Evolutionary conservation across 176 grass and related monocot species (phyloP).

Genomic region (Raddia guianensis): DNA sequence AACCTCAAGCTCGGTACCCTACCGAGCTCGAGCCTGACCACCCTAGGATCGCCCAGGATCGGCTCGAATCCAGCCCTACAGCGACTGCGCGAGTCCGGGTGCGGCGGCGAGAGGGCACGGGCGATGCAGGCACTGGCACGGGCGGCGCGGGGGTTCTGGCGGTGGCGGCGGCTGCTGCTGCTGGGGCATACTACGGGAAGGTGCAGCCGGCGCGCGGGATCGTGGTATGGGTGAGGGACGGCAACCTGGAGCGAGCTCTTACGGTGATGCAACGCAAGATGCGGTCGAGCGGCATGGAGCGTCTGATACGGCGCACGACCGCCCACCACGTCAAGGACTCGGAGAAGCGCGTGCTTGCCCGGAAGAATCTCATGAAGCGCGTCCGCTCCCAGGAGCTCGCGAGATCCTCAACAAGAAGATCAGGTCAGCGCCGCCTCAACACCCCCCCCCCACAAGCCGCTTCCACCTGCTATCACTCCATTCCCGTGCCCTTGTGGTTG

Average conservation of each 20-base stretch:
- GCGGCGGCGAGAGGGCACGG: slow-evolving; percentile 30
- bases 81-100: no score
- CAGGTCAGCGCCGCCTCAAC: slow-evolving; percentile 47
- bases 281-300: slow-evolving; percentile 80
- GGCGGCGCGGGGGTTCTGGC: slow-evolving; percentile 18
- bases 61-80: no score
- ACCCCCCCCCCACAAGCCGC: no score
- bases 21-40: no score
- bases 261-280: slow-evolving; percentile 77
- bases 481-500: slow-evolving; percentile 10
- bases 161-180: slow-evolving; percentile 5
- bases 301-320: slow-evolving; percentile 62
- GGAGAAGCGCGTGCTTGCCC: slow-evolving; percentile 89
- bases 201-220: slow-evolving; percentile 63
- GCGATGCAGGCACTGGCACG: slow-evolving; percentile 46
- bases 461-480: background rate
- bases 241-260: slow-evolving; percentile 86
- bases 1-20: no score
- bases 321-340: slow-evolving; percentile 88
- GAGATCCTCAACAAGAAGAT: slow-evolving; percentile 91
- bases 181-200: slow-evolving; percentile 1
- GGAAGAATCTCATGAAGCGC: slow-evolving; percentile 81
- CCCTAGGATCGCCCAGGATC: no score
- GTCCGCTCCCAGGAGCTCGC: slow-evolving; percentile 83
- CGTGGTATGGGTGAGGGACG: slow-evolving; percentile 72